These are phyloP conservation scores for Fusarium sp. DNA, from an alignment of 2,329 filamentous ascomycete genomes.

Conservation along the genomic window DNA sequence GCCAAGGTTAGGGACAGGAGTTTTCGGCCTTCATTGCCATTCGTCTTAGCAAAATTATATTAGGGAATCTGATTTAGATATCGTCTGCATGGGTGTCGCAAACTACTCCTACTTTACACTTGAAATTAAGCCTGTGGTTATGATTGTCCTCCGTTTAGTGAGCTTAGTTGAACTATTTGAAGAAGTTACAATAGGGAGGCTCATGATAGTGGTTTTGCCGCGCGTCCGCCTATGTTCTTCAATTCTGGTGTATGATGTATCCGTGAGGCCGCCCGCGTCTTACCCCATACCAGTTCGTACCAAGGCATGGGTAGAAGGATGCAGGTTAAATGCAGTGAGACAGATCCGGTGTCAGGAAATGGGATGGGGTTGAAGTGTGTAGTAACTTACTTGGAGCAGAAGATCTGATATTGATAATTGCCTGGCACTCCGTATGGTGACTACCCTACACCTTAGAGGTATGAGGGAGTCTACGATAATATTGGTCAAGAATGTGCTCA, in stretches of 20 bases:
- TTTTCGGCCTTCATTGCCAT: conserved; percentile 43
- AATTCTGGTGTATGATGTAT: conserved; percentile 1
- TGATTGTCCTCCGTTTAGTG: background rate
- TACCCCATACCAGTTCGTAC: conserved; percentile 36
- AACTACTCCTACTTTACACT: background rate
- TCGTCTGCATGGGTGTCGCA: background rate
- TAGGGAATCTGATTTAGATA: conserved; percentile 14
- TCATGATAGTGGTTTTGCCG: conserved; percentile 34
- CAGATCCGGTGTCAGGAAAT: conserved; percentile 20
- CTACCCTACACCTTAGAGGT: conserved; percentile 17
- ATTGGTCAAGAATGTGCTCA: background rate
- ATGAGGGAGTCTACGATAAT: no score
- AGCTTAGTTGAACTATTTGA: background rate
- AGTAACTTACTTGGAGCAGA: conserved; percentile 6
- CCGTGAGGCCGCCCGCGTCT: conserved; percentile 42
- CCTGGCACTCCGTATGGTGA: background rate
- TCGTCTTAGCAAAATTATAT: conserved; percentile 21
- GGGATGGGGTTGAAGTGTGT: background rate
- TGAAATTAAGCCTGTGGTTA: background rate
- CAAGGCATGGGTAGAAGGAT: conserved; percentile 12
- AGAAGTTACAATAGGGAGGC: background rate
- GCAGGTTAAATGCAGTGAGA: conserved; percentile 18
- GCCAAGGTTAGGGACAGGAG: conserved; percentile 41
- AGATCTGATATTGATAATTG: conserved; percentile 18
- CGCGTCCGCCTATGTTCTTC: conserved; percentile 32